Conservation (phyloP, 2,329 filamentous ascomycete genomes). For the Talaromyces sp. region DNA sequence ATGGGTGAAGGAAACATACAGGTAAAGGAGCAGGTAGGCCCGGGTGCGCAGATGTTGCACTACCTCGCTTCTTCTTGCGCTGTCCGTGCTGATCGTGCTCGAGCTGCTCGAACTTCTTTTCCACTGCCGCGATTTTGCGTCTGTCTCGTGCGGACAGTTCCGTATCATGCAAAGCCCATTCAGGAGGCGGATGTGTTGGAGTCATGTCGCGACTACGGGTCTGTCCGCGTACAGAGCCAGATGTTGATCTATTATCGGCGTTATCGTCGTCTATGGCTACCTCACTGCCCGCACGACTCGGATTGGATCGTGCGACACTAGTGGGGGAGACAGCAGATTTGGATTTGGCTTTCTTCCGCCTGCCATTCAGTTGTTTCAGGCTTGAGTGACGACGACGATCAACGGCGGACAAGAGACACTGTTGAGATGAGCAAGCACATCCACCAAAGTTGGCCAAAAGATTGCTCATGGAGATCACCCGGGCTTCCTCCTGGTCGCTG, state of each 20-base stretch:
- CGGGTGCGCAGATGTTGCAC: slow-evolving; percentile 52
- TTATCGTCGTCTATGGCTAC: slow-evolving; percentile 51
- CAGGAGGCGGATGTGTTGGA: slow-evolving; percentile 52
- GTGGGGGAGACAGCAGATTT: slow-evolving; percentile 51
- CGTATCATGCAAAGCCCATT: slow-evolving; percentile 41
- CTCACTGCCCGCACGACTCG: slow-evolving; percentile 60
- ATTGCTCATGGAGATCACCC: slow-evolving; percentile 46
- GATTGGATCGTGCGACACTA: slow-evolving; percentile 51
- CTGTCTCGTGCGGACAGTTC: slow-evolving; percentile 60
- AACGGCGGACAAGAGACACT: slow-evolving; percentile 41
- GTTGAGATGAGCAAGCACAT: slow-evolving; percentile 43
- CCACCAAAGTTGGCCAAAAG: slow-evolving; percentile 49
- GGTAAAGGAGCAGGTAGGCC: slow-evolving; percentile 41
- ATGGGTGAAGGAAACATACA: slow-evolving; percentile 6
- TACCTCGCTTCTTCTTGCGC: slow-evolving; percentile 56
- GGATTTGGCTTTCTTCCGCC: slow-evolving; percentile 47
- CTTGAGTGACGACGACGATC: slow-evolving; percentile 40
- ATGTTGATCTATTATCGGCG: slow-evolving; percentile 53
- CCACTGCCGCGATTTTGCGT: slow-evolving; percentile 60
- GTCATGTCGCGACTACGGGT: slow-evolving; percentile 60
- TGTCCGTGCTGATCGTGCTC: slow-evolving; percentile 55
- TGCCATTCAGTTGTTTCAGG: slow-evolving; percentile 43
- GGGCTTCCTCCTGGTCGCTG: slow-evolving; percentile 36
- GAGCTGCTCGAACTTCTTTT: slow-evolving; percentile 59
- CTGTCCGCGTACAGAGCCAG: slow-evolving; percentile 54